These are phyloP conservation scores for Fusarium piperis DNA, from an alignment of 2,329 filamentous ascomycete species.

Conservation along the genomic window DNA sequence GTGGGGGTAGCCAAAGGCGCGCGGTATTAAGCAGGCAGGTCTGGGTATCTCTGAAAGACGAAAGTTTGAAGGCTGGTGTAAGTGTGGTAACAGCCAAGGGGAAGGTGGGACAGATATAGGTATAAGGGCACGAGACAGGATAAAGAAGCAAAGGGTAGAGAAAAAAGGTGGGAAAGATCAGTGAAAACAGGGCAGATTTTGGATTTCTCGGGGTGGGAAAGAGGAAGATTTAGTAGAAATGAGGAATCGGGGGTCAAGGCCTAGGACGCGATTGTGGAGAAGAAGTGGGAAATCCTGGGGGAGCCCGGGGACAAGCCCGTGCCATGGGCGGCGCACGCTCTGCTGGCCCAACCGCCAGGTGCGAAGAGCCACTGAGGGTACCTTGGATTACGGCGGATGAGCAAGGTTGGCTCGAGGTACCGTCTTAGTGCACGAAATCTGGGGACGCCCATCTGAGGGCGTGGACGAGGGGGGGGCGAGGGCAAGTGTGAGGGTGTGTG, in stretches of 20 bases:
- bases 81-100: background rate
- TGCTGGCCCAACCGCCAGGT: conserved; percentile 7
- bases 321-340: conserved; percentile 26
- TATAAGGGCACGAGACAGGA: conserved; percentile 8
- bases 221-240: conserved; percentile 39
- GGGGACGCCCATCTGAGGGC: conserved; percentile 16
- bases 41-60: conserved; percentile 21
- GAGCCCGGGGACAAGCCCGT: conserved; percentile 34
- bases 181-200: conserved; percentile 18
- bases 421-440: conserved; percentile 1
- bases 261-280: conserved; percentile 38
- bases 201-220: conserved; percentile 32
- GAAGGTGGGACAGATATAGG: conserved; percentile 6
- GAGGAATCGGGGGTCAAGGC: conserved; percentile 29
- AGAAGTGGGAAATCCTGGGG: conserved; percentile 44
- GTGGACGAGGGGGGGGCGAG: background rate
- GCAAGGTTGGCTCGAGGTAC: conserved; percentile 5
- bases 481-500: background rate
- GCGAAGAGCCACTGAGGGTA: background rate
- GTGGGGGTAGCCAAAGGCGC: conserved; percentile 19
- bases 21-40: conserved; percentile 1
- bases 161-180: conserved; percentile 21
- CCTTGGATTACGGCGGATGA: conserved; percentile 2
- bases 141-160: conserved; percentile 1
- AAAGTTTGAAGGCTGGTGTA: background rate